Percentiles rank a stretch among this genome's conserved stretches.
phyloP scores from a whole-genome alignment of 768 basidiomycete genomes.

The Lentinula sp. region DNA sequence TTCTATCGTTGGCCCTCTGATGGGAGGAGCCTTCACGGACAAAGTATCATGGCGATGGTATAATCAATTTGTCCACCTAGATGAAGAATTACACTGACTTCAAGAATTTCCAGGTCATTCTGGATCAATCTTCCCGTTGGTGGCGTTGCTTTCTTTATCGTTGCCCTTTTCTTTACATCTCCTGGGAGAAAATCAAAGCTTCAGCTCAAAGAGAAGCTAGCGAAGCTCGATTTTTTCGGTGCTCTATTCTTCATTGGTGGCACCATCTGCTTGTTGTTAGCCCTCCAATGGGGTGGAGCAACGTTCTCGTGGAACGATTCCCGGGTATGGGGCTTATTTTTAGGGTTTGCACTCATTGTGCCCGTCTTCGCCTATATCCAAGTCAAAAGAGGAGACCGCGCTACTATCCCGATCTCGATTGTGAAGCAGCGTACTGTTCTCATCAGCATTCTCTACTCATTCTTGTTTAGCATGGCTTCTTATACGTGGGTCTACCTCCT shows the following conservation, averaged over 20 bases:
- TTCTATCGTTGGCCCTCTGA: conserved; percentile 18
- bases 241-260: conserved; percentile 5
- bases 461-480: conserved; percentile 10
- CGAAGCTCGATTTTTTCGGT: conserved; percentile 5
- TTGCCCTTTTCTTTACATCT: conserved; percentile 8
- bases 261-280: conserved; percentile 30
- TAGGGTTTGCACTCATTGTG: conserved; percentile 5
- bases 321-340: conserved; percentile 10
- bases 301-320: conserved; percentile 29
- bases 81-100: neutral
- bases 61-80: neutral
- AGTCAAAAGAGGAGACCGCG: conserved; percentile 2
- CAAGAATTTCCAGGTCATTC: neutral
- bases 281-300: conserved; percentile 41
- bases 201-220: conserved; percentile 2
- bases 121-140: conserved; percentile 15
- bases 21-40: conserved; percentile 23
- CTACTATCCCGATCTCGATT: conserved; percentile 8
- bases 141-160: conserved; percentile 11
- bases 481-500: conserved; percentile 6
- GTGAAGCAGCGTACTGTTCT: conserved; percentile 9
- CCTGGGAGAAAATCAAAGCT: neutral
- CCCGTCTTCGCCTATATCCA: conserved; percentile 2
- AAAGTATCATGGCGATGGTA: conserved; percentile 10
- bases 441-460: conserved; percentile 4